Conservation (phyloP, 352 stramenopile species). For the Phytophthora idaei region DNA sequence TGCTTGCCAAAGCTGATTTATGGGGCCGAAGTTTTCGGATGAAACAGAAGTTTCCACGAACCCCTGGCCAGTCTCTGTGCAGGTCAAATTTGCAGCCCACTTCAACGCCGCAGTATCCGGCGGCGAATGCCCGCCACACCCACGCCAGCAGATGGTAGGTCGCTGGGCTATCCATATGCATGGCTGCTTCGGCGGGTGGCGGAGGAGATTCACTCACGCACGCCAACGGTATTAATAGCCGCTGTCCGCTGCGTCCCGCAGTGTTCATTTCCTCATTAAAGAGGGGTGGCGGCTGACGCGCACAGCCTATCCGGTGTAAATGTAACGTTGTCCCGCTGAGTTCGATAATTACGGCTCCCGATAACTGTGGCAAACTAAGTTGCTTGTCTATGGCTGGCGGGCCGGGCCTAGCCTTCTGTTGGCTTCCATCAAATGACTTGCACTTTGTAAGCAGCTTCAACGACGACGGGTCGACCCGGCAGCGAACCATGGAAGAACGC, state of each 20-base stretch:
- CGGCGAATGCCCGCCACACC: constrained; percentile 27
- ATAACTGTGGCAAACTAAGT: constrained; percentile 16
- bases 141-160: constrained; percentile 23
- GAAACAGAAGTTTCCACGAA: constrained; percentile 50
- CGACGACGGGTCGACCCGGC: constrained; percentile 15
- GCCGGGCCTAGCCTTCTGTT: constrained; percentile 8
- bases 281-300: too few relatives aligned
- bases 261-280: background rate
- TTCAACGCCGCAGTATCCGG: constrained; percentile 37
- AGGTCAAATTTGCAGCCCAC: constrained; percentile 28
- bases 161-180: constrained; percentile 18
- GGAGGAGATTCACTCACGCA: constrained; percentile 13
- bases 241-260: constrained; percentile 1
- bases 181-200: constrained; percentile 11
- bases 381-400: constrained; percentile 17
- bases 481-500: constrained; percentile 33
- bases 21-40: constrained; percentile 8
- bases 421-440: constrained; percentile 25
- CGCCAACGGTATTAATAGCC: constrained; percentile 4
- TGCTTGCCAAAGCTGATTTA: constrained; percentile 28
- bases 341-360: constrained; percentile 11
- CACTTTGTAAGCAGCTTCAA: constrained; percentile 30
- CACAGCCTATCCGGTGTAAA: background rate
- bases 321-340: constrained; percentile 1
- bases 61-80: constrained; percentile 19